These are phyloP conservation scores for Tricholoma sp. DNA, from an alignment of 768 basidiomycete species.

Conservation along the genomic window DNA sequence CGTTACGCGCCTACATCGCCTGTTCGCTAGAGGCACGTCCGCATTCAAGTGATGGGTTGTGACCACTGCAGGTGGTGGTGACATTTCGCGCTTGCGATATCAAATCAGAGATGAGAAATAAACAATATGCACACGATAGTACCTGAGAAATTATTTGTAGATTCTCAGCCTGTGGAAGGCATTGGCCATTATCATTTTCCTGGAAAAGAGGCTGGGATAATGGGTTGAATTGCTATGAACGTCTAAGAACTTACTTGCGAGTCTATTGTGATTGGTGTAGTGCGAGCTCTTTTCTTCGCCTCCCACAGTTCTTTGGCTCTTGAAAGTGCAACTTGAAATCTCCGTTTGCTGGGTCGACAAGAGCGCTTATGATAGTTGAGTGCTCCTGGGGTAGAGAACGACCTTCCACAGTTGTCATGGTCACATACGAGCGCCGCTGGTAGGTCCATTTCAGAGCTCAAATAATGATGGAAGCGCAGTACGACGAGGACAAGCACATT, in stretches of 20 bases:
- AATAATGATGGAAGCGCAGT: not conserved
- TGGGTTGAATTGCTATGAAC: not conserved
- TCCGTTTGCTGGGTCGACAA: not conserved
- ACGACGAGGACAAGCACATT: not conserved
- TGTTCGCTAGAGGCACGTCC: not conserved
- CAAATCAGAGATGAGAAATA: not conserved
- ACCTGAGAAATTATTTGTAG: not conserved
- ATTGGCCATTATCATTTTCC: not conserved
- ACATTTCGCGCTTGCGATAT: not conserved
- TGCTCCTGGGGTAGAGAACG: not conserved
- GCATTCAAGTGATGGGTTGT: not conserved
- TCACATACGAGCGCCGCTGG: not conserved
- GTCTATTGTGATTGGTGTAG: not conserved
- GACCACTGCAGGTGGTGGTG: not conserved
- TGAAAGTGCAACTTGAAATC: not conserved
- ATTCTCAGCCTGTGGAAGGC: not conserved
- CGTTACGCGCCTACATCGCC: not conserved
- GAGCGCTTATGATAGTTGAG: not conserved
- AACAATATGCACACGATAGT: not conserved
- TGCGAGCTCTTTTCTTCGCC: not conserved
- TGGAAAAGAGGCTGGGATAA: not conserved
- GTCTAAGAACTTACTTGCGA: not conserved
- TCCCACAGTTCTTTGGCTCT: not conserved
- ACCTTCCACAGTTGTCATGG: not conserved
- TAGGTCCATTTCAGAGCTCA: too few relatives aligned